Conservation (phyloP, 805 yeast species). For the Wickerhamomyces canadensis region DNA sequence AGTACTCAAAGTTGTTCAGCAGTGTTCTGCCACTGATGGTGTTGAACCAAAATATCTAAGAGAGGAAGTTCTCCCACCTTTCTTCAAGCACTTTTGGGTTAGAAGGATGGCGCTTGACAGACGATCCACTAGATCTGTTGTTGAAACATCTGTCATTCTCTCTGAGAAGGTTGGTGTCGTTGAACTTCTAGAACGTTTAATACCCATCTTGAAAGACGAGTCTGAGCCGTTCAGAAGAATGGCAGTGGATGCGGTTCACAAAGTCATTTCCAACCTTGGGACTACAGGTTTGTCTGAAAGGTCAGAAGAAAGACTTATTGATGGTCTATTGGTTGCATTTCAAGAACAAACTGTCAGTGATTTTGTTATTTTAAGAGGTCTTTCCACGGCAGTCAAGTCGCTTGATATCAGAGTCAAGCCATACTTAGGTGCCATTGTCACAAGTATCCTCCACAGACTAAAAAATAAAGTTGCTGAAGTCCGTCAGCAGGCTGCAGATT, state of each 20-base stretch:
- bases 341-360: constrained; percentile 71
- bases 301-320: constrained; percentile 63
- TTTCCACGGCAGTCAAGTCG: constrained; percentile 57
- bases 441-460: constrained; percentile 66
- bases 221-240: constrained; percentile 74
- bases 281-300: constrained; percentile 55
- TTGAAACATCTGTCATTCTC: constrained; percentile 64
- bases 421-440: constrained; percentile 64
- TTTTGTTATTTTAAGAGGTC: constrained; percentile 49
- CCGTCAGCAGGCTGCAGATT: constrained; percentile 80
- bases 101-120: constrained; percentile 71
- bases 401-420: constrained; percentile 64
- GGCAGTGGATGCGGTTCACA: constrained; percentile 68
- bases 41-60: constrained; percentile 45
- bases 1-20: constrained; percentile 61
- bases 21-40: constrained; percentile 57
- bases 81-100: constrained; percentile 74
- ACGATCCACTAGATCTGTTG: constrained; percentile 52
- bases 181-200: constrained; percentile 49
- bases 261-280: constrained; percentile 45
- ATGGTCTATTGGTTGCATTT: constrained; percentile 73
- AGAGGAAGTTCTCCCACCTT: constrained; percentile 50
- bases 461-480: constrained; percentile 66
- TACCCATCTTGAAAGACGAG: constrained; percentile 67
- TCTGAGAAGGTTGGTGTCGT: constrained; percentile 65